Evolutionary conservation across 2,329 filamentous ascomycete species (phyloP).

Genomic region (Cladosporium sp.): DNA sequence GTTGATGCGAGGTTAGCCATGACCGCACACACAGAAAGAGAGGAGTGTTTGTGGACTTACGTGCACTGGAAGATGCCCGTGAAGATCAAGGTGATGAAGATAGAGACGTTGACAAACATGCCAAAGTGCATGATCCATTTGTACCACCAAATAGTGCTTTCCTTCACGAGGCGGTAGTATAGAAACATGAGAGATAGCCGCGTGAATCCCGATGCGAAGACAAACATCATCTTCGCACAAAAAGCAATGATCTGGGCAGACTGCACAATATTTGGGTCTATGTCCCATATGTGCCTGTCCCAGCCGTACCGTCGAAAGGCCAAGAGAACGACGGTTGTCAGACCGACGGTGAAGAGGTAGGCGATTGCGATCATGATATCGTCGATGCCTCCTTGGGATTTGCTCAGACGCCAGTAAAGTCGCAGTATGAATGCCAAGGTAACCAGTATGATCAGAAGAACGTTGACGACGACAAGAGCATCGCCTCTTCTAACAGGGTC

Average conservation of each 20-base stretch:
- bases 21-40: neutral
- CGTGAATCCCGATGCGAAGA: constrained; percentile 39
- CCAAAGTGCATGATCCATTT: constrained; percentile 36
- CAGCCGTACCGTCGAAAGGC: constrained; percentile 39
- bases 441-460: constrained; percentile 35
- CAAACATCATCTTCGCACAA: constrained; percentile 39
- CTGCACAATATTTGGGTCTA: constrained; percentile 26
- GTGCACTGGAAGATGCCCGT: constrained; percentile 37
- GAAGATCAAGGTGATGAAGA: constrained; percentile 36
- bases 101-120: constrained; percentile 33
- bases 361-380: constrained; percentile 39
- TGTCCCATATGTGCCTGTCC: constrained; percentile 41
- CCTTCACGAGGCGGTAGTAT: constrained; percentile 42
- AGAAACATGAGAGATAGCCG: constrained; percentile 42
- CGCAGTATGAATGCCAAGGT: constrained; percentile 33
- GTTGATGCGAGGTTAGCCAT: constrained; percentile 1
- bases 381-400: constrained; percentile 40
- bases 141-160: constrained; percentile 38
- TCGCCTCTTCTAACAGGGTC: constrained; percentile 38
- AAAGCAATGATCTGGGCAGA: constrained; percentile 37
- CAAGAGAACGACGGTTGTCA: constrained; percentile 37
- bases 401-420: constrained; percentile 37
- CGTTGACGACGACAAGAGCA: constrained; percentile 36
- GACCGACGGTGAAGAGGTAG: constrained; percentile 35
- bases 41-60: constrained; percentile 20